Evolutionary conservation across 2,329 filamentous ascomycete genomes (phyloP).

Genomic region (Aspergillus sp.): DNA sequence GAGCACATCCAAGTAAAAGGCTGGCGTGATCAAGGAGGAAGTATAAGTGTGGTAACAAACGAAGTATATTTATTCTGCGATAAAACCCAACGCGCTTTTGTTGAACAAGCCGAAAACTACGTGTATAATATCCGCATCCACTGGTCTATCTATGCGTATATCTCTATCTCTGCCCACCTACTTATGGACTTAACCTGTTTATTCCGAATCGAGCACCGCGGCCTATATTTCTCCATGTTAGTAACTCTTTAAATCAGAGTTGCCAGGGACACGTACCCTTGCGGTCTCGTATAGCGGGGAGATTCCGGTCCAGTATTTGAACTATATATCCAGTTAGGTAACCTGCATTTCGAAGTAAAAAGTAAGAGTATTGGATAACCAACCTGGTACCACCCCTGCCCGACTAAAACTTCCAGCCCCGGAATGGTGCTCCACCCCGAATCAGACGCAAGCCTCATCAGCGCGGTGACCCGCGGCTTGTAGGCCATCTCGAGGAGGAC

Average conservation of each 20-base stretch:
- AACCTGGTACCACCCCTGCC: conserved; percentile 82
- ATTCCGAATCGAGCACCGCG: conserved; percentile 6
- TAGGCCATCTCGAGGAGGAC: conserved; percentile 95
- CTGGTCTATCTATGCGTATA: not conserved
- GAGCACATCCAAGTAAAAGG: too few relatives aligned
- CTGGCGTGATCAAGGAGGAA: too few relatives aligned
- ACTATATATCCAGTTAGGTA: conserved; percentile 49
- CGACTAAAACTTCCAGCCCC: conserved; percentile 83
- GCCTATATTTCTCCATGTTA: not conserved
- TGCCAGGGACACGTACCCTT: conserved; percentile 43
- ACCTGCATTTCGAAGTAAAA: not conserved
- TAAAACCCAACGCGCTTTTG: not conserved
- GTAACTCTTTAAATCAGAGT: not conserved
- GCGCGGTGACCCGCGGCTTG: conserved; percentile 76
- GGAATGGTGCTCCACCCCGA: conserved; percentile 80
- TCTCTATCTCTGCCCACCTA: not conserved
- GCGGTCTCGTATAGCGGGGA: conserved; percentile 70
- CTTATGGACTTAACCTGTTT: too few relatives aligned
- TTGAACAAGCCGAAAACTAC: not conserved
- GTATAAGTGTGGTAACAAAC: too few relatives aligned
- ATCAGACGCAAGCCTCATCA: conserved; percentile 80
- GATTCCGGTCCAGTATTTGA: conserved; percentile 82
- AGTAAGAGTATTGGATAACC: conserved; percentile 30
- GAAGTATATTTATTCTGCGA: not conserved
- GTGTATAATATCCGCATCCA: not conserved